These are phyloP conservation scores for Neurospora sp. DNA, from an alignment of 495 filamentous ascomycete species.

Conservation along the genomic window DNA sequence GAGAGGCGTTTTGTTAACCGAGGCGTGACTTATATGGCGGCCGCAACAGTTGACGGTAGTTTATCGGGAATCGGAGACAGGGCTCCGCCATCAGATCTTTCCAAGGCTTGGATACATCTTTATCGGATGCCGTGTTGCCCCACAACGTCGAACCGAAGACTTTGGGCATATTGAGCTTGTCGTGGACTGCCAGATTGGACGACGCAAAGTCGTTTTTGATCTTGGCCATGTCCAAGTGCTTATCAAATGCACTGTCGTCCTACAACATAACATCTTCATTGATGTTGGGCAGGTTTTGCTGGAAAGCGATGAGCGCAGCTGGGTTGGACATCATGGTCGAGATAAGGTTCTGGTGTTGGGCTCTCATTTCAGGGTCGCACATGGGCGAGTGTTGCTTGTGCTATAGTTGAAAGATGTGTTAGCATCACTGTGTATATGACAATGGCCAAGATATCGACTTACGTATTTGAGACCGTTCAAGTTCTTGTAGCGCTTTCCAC, in stretches of 20 bases:
- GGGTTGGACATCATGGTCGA: conserved; percentile 31
- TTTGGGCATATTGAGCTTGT: background rate
- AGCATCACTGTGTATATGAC: background rate
- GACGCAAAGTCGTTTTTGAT: background rate
- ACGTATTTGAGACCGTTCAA: conserved; percentile 89
- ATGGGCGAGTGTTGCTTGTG: conserved; percentile 78
- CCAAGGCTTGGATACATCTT: background rate
- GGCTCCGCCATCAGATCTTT: background rate
- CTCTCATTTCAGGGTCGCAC: conserved; percentile 41
- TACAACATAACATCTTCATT: conserved; percentile 38
- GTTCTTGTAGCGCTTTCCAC: conserved; percentile 99
- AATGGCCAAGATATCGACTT: conserved; percentile 13
- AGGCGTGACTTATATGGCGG: background rate
- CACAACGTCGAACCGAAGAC: background rate
- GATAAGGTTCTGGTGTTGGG: conserved; percentile 26
- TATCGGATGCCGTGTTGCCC: background rate
- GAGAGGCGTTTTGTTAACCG: background rate
- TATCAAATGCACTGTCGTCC: conserved; percentile 1
- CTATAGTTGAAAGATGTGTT: conserved; percentile 17
- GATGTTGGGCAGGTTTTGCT: conserved; percentile 33
- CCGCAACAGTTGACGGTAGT: background rate
- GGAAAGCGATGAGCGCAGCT: conserved; percentile 18
- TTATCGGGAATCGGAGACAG: background rate
- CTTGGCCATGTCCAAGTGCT: background rate
- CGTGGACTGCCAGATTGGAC: background rate